phyloP scores from a whole-genome alignment of 768 basidiomycete species.

The Tulasnella sp. region DNA sequence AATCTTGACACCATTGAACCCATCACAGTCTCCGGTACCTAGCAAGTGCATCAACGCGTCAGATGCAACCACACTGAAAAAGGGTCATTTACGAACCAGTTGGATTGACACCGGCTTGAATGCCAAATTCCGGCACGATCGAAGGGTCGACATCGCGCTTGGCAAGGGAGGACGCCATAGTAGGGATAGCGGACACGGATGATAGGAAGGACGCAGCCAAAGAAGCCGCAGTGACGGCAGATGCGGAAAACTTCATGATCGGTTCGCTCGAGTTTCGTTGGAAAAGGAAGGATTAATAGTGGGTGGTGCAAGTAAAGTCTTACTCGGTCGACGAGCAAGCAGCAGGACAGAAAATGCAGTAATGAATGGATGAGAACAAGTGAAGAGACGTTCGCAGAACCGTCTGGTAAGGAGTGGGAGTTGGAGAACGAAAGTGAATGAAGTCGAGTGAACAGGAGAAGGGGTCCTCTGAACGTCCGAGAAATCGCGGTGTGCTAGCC shows the following conservation, averaged over 20 bases:
- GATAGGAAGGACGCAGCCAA: neutral
- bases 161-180: too few species aligned
- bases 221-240: neutral
- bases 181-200: neutral
- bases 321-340: too few species aligned
- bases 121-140: constrained; percentile 49
- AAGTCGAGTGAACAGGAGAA: too few species aligned
- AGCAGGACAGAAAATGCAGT: too few species aligned
- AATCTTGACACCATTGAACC: constrained; percentile 36
- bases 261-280: neutral
- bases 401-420: too few species aligned
- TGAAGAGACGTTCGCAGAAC: too few species aligned
- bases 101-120: constrained; percentile 43
- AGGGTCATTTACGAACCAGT: constrained; percentile 33
- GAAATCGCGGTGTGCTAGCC: too few species aligned
- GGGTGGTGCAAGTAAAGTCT: too few species aligned
- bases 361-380: too few species aligned
- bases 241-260: neutral
- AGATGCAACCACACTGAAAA: neutral
- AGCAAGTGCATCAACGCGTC: neutral
- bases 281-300: neutral
- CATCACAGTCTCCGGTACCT: constrained; percentile 58
- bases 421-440: too few species aligned
- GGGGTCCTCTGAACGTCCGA: too few species aligned
- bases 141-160: constrained; percentile 16